Evolutionary conservation across 306 rosid species (phyloP).

Genomic region (Carpinus fangiana): DNA sequence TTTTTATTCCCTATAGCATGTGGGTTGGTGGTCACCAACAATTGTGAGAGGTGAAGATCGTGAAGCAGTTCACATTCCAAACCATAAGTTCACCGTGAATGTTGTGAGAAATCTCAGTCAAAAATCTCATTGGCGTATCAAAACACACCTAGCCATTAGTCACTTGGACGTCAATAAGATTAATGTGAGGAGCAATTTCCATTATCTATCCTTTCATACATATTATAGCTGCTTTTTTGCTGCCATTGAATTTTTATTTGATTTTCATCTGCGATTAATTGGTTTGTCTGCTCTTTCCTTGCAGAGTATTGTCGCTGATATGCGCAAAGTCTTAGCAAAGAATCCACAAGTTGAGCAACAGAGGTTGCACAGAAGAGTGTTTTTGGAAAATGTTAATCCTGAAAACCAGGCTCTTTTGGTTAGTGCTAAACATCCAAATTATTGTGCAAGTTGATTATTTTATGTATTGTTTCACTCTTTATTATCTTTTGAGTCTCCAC

Average conservation of each 20-base stretch:
- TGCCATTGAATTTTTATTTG: constrained; percentile 15
- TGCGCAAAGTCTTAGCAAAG: constrained; percentile 95
- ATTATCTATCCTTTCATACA: constrained; percentile 11
- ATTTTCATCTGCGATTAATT: constrained; percentile 12
- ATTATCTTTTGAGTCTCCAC: background rate
- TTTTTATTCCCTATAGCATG: constrained; percentile 64
- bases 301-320: constrained; percentile 94
- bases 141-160: constrained; percentile 88
- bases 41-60: constrained; percentile 95
- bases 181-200: constrained; percentile 51
- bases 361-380: constrained; percentile 93
- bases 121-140: constrained; percentile 97
- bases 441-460: constrained; percentile 5
- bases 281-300: constrained; percentile 22
- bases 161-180: constrained; percentile 92
- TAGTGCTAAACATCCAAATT: constrained; percentile 42
- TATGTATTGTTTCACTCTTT: constrained; percentile 5
- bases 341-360: constrained; percentile 95
- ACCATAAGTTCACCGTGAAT: constrained; percentile 90
- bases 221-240: constrained; percentile 15
- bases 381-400: constrained; percentile 74
- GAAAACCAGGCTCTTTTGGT: constrained; percentile 93
- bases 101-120: constrained; percentile 89
- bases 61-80: constrained; percentile 97
- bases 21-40: constrained; percentile 99